These are phyloP conservation scores for Jamesozyma jinghongensis DNA, from an alignment of 805 yeast genomes.

Conservation along the genomic window DNA sequence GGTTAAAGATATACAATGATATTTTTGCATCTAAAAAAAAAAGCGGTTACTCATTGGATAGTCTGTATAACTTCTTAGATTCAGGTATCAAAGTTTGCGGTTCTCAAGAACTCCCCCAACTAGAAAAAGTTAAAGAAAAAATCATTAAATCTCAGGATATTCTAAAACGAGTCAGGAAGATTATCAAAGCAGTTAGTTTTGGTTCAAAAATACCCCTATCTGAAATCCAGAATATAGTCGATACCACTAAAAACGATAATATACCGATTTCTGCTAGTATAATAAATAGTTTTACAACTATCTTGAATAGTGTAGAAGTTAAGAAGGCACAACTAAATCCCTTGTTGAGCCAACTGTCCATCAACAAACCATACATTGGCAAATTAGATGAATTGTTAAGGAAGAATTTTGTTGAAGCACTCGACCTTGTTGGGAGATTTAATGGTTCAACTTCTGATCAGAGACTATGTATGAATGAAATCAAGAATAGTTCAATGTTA, in stretches of 20 bases:
- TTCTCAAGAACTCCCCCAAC: slow-evolving; percentile 13
- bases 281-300: slow-evolving; percentile 7
- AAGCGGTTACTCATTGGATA: slow-evolving; percentile 6
- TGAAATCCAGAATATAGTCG: slow-evolving; percentile 8
- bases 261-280: slow-evolving; percentile 18
- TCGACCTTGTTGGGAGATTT: slow-evolving; percentile 12
- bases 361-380: slow-evolving; percentile 9
- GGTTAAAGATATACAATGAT: slow-evolving; percentile 18
- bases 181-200: slow-evolving; percentile 10
- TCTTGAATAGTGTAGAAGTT: slow-evolving; percentile 9
- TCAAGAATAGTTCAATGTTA: slow-evolving; percentile 15
- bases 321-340: slow-evolving; percentile 12
- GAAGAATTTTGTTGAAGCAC: slow-evolving; percentile 3
- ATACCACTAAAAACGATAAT: slow-evolving; percentile 6
- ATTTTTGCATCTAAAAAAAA: slow-evolving; percentile 5
- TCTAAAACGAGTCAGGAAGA: slow-evolving; percentile 7
- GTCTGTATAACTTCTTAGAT: slow-evolving; percentile 11
- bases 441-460: slow-evolving; percentile 26
- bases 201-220: slow-evolving; percentile 7
- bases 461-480: slow-evolving; percentile 28
- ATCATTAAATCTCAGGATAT: slow-evolving; percentile 14
- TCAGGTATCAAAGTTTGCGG: slow-evolving; percentile 18
- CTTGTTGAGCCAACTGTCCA: slow-evolving; percentile 6
- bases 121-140: slow-evolving; percentile 12
- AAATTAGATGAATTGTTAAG: slow-evolving; percentile 5